Evolutionary conservation across 768 basidiomycete genomes (phyloP).

Genomic region (Trametes coccinea): DNA sequence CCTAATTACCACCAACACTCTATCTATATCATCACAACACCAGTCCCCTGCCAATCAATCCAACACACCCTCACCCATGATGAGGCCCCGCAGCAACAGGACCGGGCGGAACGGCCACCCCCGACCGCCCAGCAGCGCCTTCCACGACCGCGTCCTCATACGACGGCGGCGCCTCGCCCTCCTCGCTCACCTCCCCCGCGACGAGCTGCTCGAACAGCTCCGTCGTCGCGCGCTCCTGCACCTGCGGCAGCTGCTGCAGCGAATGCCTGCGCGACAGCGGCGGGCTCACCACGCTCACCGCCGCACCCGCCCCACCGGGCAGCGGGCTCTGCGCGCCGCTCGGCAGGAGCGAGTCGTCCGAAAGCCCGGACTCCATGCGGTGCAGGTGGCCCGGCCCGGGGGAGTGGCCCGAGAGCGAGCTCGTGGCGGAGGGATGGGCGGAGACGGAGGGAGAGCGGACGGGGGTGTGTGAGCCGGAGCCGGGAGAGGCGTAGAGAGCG

Average conservation of each 20-base stretch:
- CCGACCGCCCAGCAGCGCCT: not conserved
- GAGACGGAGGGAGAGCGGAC: constrained; percentile 7
- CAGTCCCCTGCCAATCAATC: not conserved
- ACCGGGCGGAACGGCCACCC: not conserved
- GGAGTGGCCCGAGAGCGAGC: constrained; percentile 5
- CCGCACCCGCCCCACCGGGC: not conserved
- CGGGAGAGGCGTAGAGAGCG: not conserved
- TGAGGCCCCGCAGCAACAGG: not conserved
- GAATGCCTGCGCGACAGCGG: constrained; percentile 24
- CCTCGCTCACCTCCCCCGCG: constrained; percentile 77
- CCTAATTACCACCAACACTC: no score
- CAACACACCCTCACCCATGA: not conserved
- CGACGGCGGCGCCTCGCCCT: constrained; percentile 84
- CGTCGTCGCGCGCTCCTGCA: constrained; percentile 41
- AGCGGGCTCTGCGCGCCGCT: constrained; percentile 8
- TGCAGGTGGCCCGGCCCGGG: constrained; percentile 5
- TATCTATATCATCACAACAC: no score
- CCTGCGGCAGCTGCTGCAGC: constrained; percentile 6
- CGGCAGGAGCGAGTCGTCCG: constrained; percentile 5
- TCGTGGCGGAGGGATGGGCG: constrained; percentile 5
- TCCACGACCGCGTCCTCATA: constrained; percentile 43
- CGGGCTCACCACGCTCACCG: constrained; percentile 4
- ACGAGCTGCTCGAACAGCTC: constrained; percentile 75
- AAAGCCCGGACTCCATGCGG: constrained; percentile 10
- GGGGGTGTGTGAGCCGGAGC: constrained; percentile 11